Base-by-base conservation (phyloP, 2,329 filamentous ascomycete genomes). In the Penicillium digitatum region DNA sequence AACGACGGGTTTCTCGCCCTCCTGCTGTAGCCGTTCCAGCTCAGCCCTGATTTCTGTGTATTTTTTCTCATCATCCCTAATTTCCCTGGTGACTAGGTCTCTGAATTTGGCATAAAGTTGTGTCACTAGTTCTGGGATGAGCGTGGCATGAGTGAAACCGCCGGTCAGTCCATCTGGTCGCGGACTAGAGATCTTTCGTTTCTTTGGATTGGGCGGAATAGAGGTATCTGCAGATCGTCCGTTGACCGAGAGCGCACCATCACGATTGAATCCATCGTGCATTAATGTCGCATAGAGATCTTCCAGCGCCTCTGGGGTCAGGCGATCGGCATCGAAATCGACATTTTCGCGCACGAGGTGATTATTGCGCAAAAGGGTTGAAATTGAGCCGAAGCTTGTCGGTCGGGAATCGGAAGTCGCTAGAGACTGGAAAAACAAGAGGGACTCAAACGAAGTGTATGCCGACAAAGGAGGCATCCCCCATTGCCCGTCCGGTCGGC, bases 371-470 rank as follows among this genome's bases (percentile, higher is more conserved):
- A 97, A 82, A 56, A 87, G 76, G 61, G 88, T 82, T 55, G 90
- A 91, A 60, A 94, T 89, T 63, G 80, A 81, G 66, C 77, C 76
- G 76, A 95, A 94, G 70, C 82, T 84, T 58, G 79, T 72, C 49
- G 84, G 77, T 62, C 85, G 82, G 62, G 85, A 78, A 69, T 88
- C 88, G 73, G 88, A 81, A 63, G 79, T 79, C 63, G 85, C 81
- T 61, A 95, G 81, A 58, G 87, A 87, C 75, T 93, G 89, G 77
- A 94, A 93, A 68, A 95, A 82, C 63, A 94, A 83, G 59, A 95
- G 82, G 69, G 87, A 88, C 81, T 95, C 91, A 79, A 95, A 88
- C 65, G 87, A 84, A 70, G 90, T 93, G 76, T 94, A 92, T 68
- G 81, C 79, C 69, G 84, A 81, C 74, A 79, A 69, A 72, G 78